These are phyloP conservation scores for Beauveria rudraprayagi DNA, from an alignment of 2,329 filamentous ascomycete species.

Conservation along the genomic window DNA sequence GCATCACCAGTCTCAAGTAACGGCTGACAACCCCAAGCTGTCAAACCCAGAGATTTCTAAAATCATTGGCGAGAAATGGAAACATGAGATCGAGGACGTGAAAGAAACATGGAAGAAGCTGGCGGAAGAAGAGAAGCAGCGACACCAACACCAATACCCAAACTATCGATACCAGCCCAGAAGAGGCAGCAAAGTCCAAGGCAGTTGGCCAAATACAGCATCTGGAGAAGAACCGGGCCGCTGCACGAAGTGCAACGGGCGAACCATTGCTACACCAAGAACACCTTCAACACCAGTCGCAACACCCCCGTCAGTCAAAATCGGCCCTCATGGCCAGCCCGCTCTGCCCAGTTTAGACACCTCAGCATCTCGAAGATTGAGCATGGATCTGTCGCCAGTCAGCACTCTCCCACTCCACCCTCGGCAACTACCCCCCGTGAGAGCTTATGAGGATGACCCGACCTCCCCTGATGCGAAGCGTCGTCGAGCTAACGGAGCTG, in stretches of 20 bases:
- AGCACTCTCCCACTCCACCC: constrained; percentile 17
- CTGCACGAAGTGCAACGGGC: constrained; percentile 65
- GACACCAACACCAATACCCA: constrained; percentile 83
- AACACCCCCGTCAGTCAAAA: constrained; percentile 25
- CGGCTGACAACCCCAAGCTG: constrained; percentile 75
- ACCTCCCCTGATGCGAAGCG: constrained; percentile 50
- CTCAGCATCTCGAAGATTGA: constrained; percentile 20
- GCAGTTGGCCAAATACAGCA: constrained; percentile 24
- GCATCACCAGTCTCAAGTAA: constrained; percentile 77
- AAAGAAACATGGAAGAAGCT: constrained; percentile 84
- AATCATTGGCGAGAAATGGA: constrained; percentile 92
- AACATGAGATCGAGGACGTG: constrained; percentile 60
- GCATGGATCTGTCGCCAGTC: constrained; percentile 20
- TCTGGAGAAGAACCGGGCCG: constrained; percentile 43
- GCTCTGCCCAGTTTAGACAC: constrained; percentile 18
- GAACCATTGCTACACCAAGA: constrained; percentile 53
- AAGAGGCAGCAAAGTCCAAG: constrained; percentile 38
- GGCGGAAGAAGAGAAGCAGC: constrained; percentile 86
- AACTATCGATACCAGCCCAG: constrained; percentile 92
- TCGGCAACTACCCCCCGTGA: constrained; percentile 17
- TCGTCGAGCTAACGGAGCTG: constrained; percentile 46
- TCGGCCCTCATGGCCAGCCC: constrained; percentile 17
- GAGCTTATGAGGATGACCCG: constrained; percentile 30
- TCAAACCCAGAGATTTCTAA: constrained; percentile 96
- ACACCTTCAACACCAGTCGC: constrained; percentile 46